Evolutionary conservation across 2,329 filamentous ascomycete species (phyloP).

Genomic region (Onygena corvina): DNA sequence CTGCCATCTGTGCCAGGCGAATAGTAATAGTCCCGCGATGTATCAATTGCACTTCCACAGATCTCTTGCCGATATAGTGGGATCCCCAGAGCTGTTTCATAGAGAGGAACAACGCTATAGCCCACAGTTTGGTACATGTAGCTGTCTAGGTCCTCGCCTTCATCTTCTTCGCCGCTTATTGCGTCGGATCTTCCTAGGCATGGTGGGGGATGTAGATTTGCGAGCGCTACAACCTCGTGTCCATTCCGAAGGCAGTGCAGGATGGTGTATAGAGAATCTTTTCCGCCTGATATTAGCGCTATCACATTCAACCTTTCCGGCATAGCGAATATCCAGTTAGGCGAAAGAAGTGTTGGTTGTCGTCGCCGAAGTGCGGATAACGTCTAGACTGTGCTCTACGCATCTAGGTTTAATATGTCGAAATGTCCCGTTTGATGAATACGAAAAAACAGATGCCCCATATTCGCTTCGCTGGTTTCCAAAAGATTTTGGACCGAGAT

Average conservation of each 20-base stretch:
- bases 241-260: conserved; percentile 81
- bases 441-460: too few relatives aligned
- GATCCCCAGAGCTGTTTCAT: conserved; percentile 63
- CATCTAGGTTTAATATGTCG: too few relatives aligned
- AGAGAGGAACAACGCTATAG: conserved; percentile 73
- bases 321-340: conserved; percentile 6
- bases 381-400: too few relatives aligned
- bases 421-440: too few relatives aligned
- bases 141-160: conserved; percentile 67
- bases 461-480: too few relatives aligned
- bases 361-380: too few relatives aligned
- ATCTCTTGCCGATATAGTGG: conserved; percentile 78
- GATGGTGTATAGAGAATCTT: conserved; percentile 90
- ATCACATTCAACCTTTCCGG: conserved; percentile 56
- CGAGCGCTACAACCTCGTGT: conserved; percentile 73
- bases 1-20: not conserved
- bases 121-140: conserved; percentile 99
- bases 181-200: conserved; percentile 7
- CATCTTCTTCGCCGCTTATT: conserved; percentile 26
- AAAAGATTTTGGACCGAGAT: too few relatives aligned
- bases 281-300: conserved; percentile 86
- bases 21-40: conserved; percentile 56
- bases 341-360: not conserved
- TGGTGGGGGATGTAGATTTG: conserved; percentile 62
- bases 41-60: conserved; percentile 56